These are phyloP conservation scores for Chrysanthemum makinoi DNA, from an alignment of 129 eudicot species.

Conservation along the genomic window DNA sequence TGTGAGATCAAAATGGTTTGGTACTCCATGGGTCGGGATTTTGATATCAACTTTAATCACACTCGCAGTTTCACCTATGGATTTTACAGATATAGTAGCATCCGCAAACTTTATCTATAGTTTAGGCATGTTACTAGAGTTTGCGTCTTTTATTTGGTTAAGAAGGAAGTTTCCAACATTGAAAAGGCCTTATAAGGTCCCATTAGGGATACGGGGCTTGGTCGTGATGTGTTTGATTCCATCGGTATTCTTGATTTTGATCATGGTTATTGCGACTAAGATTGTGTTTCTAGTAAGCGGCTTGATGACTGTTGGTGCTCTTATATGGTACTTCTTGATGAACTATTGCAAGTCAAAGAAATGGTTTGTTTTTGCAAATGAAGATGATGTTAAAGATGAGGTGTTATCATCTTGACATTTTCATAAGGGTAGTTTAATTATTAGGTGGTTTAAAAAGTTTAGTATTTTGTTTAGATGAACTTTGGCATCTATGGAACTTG, in stretches of 20 bases:
- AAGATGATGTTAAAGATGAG: constrained; percentile 20
- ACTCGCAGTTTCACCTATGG: constrained; percentile 32
- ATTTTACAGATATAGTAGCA: constrained; percentile 38
- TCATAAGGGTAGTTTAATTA: background rate
- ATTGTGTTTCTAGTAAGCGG: constrained; percentile 45
- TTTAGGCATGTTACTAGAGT: constrained; percentile 58
- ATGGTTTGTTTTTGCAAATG: constrained; percentile 35
- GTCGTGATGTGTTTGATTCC: constrained; percentile 56
- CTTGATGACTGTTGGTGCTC: constrained; percentile 44
- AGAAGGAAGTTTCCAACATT: constrained; percentile 42
- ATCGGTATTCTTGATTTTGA: constrained; percentile 43
- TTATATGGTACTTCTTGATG: constrained; percentile 51
- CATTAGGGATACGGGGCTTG: constrained; percentile 41
- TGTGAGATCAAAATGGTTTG: constrained; percentile 44
- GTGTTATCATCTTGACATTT: constrained; percentile 18
- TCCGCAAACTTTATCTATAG: constrained; percentile 55
- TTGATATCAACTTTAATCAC: constrained; percentile 33
- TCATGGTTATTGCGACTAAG: constrained; percentile 49
- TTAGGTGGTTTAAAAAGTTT: constrained; percentile 8
- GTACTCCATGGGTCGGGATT: constrained; percentile 63
- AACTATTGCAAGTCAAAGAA: constrained; percentile 37
- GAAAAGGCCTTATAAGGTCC: constrained; percentile 48
- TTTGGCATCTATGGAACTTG: too few species aligned
- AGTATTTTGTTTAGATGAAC: background rate
- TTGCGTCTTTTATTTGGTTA: constrained; percentile 46